Conservation (phyloP, 208 protist genomes). For the Trypanosoma scelopori region DNA sequence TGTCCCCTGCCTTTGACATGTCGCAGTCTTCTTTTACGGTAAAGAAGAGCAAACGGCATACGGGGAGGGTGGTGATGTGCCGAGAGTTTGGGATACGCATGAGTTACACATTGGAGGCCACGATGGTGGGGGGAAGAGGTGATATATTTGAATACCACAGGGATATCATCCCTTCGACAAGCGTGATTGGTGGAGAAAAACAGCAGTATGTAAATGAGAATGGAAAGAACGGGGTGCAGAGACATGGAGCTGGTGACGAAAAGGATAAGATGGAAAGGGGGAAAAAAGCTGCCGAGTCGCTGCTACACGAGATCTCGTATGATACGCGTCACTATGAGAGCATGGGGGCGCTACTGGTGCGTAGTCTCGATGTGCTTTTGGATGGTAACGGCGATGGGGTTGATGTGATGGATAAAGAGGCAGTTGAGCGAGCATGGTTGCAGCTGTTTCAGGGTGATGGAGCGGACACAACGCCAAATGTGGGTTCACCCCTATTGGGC, state of each 20-base stretch:
- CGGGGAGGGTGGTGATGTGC: slow-evolving; percentile 92
- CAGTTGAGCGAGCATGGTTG: slow-evolving; percentile 31
- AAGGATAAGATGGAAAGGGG: background rate
- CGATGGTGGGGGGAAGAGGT: slow-evolving; percentile 83
- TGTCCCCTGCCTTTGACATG: slow-evolving; percentile 71
- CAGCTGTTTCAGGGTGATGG: background rate
- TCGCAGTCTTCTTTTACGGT: slow-evolving; percentile 84
- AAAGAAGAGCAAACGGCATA: slow-evolving; percentile 85
- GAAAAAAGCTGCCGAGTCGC: background rate
- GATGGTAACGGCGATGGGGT: slow-evolving; percentile 4
- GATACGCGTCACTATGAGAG: slow-evolving; percentile 24
- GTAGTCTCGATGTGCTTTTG: slow-evolving; percentile 13
- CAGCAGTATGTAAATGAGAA: slow-evolving; percentile 12
- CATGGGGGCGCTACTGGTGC: slow-evolving; percentile 28
- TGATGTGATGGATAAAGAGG: background rate
- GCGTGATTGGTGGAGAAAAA: slow-evolving; percentile 9
- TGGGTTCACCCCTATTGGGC: slow-evolving; percentile 19
- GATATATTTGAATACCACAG: slow-evolving; percentile 1
- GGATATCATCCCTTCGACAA: background rate
- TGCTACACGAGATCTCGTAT: slow-evolving; percentile 25
- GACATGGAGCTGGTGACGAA: background rate
- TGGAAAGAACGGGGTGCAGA: background rate
- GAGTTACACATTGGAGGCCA: slow-evolving; percentile 94
- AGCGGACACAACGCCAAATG: background rate
- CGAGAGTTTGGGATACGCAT: slow-evolving; percentile 91